Evolutionary conservation across 192 early-diverging fungal genomes (phyloP).

Genomic region (Linnemannia exigua): DNA sequence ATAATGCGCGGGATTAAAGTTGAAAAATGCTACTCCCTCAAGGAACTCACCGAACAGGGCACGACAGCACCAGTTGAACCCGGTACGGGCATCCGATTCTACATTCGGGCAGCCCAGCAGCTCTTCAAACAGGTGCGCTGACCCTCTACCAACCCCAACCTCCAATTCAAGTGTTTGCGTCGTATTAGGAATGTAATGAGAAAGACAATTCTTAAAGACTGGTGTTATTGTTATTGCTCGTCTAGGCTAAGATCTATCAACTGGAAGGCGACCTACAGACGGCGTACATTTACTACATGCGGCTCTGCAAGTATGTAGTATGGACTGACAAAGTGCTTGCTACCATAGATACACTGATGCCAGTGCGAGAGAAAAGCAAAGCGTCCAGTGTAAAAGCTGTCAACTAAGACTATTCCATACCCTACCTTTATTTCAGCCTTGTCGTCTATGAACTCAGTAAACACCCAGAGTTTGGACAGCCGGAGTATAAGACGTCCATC

Average conservation of each 20-base stretch:
- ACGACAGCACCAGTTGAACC: slow-evolving; percentile 39
- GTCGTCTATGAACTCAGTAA: slow-evolving; percentile 71
- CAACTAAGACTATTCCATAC: background rate
- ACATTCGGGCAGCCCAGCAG: slow-evolving; percentile 62
- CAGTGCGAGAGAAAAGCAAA: background rate
- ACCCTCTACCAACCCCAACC: background rate
- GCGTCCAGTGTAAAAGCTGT: background rate
- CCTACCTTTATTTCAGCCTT: slow-evolving; percentile 52
- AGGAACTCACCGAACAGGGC: slow-evolving; percentile 54
- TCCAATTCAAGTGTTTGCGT: no score
- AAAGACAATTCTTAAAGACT: background rate
- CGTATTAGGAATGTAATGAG: background rate
- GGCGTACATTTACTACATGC: slow-evolving; percentile 81
- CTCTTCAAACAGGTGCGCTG: slow-evolving; percentile 59
- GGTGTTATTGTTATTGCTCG: background rate
- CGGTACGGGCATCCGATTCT: slow-evolving; percentile 57
- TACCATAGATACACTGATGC: background rate
- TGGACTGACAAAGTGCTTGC: background rate
- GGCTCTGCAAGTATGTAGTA: slow-evolving; percentile 66
- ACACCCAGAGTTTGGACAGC: slow-evolving; percentile 66
- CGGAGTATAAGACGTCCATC: slow-evolving; percentile 56
- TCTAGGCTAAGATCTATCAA: slow-evolving; percentile 65
- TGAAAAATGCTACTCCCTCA: slow-evolving; percentile 34
- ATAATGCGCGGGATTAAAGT: slow-evolving; percentile 38
- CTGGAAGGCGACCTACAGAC: slow-evolving; percentile 74